phyloP scores from a whole-genome alignment of 352 stramenopile genomes.

The Globisporangium recalcitrans region DNA sequence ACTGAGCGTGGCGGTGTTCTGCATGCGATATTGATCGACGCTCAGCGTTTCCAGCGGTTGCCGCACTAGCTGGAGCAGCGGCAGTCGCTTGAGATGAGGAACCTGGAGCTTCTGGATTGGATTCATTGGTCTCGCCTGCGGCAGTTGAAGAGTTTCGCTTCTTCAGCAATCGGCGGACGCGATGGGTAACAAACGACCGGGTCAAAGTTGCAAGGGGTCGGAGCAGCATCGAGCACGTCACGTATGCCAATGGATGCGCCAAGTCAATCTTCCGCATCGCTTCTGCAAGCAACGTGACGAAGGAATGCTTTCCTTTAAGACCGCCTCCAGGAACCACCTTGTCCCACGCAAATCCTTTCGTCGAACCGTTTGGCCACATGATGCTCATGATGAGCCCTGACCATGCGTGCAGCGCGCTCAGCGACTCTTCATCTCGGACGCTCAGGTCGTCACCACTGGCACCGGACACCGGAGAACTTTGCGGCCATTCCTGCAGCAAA shows the following conservation, averaged over 20 bases:
- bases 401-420: constrained; percentile 83
- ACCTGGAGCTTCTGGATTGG: background rate
- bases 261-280: constrained; percentile 73
- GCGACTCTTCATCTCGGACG: constrained; percentile 58
- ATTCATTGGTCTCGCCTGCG: background rate
- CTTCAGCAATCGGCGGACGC: constrained; percentile 56
- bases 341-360: constrained; percentile 77
- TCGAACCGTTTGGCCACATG: constrained; percentile 73
- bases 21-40: background rate
- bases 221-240: constrained; percentile 74
- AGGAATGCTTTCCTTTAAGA: constrained; percentile 68
- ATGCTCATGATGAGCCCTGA: constrained; percentile 84
- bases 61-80: background rate
- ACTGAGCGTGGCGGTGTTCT: background rate
- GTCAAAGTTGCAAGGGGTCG: constrained; percentile 77
- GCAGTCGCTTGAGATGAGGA: background rate
- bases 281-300: constrained; percentile 73
- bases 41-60: background rate
- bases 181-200: constrained; percentile 74
- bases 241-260: constrained; percentile 66
- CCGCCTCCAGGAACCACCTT: constrained; percentile 66
- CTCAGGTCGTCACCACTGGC: constrained; percentile 21
- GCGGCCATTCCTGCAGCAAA: constrained; percentile 64
- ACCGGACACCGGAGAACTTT: constrained; percentile 7
- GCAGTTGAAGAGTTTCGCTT: constrained; percentile 33